Conservation (phyloP, 192 early-diverging fungal genomes). For the Podila minutissima region DNA sequence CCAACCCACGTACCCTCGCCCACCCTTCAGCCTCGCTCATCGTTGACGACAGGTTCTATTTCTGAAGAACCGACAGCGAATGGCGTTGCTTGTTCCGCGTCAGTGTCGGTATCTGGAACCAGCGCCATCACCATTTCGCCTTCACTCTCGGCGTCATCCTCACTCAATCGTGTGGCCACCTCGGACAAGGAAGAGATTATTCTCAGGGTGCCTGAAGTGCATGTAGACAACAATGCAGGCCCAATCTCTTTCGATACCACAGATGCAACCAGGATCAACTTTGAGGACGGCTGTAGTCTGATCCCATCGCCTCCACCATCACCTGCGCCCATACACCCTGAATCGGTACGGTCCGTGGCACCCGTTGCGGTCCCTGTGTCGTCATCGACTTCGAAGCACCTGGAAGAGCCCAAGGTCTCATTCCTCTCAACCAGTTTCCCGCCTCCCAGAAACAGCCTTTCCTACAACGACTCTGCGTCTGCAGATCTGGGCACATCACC, state of each 20-base stretch:
- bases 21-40: conserved; percentile 1
- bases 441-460: conserved; percentile 31
- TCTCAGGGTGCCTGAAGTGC: neutral
- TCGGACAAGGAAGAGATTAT: neutral
- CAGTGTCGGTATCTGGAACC: neutral
- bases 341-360: neutral
- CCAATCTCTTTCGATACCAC: neutral
- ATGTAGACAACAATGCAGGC: neutral
- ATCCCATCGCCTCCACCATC: conserved; percentile 47
- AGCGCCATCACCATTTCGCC: conserved; percentile 5
- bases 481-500: conserved; percentile 7
- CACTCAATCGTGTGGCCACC: neutral
- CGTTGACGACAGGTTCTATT: neutral
- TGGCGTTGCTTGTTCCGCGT: neutral
- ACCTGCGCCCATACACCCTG: neutral
- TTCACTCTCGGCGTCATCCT: conserved; percentile 19
- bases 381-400: neutral
- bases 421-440: conserved; percentile 43
- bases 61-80: neutral
- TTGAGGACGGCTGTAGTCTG: conserved; percentile 39
- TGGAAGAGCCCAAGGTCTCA: conserved; percentile 32
- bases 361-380: neutral
- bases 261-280: conserved; percentile 29
- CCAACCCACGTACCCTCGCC: conserved; percentile 1
- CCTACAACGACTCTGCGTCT: conserved; percentile 1